phyloP scores from a whole-genome alignment of 2,329 filamentous ascomycete species.

The Paecilomyces dactylethromorphus region DNA sequence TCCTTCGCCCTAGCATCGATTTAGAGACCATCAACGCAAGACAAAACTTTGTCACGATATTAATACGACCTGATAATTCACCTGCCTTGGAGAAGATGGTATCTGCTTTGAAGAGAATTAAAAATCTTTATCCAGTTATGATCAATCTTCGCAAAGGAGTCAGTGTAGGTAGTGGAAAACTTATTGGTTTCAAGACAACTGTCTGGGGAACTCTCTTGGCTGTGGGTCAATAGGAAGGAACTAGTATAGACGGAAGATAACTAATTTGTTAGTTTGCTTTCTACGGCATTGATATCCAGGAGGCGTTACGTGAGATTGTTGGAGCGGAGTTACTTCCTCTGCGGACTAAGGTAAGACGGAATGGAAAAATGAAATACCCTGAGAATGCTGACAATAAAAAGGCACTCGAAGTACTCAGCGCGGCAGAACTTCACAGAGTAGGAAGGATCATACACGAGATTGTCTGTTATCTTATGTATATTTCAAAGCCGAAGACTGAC shows the following conservation, averaged over 20 bases:
- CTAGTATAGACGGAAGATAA: slow-evolving; percentile 1
- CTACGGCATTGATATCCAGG: slow-evolving; percentile 62
- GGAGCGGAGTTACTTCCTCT: slow-evolving; percentile 50
- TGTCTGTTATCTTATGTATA: slow-evolving; percentile 22
- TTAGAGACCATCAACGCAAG: slow-evolving; percentile 62
- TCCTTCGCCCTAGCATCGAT: slow-evolving; percentile 71
- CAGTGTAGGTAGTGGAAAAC: slow-evolving; percentile 46
- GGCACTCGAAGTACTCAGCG: slow-evolving; percentile 56
- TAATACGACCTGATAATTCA: slow-evolving; percentile 63
- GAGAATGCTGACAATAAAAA: slow-evolving; percentile 20
- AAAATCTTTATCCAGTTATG: slow-evolving; percentile 66
- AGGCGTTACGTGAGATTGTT: slow-evolving; percentile 53
- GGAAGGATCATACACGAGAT: slow-evolving; percentile 66
- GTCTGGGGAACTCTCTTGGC: slow-evolving; percentile 66
- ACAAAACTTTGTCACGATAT: slow-evolving; percentile 60
- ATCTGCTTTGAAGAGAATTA: slow-evolving; percentile 61
- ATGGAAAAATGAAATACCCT: not conserved
- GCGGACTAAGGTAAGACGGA: slow-evolving; percentile 43
- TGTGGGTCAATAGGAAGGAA: slow-evolving; percentile 26
- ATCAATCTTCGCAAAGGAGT: slow-evolving; percentile 70
- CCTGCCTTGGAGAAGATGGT: slow-evolving; percentile 50
- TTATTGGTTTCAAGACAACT: slow-evolving; percentile 54
- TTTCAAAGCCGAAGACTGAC: slow-evolving; percentile 7
- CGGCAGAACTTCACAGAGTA: slow-evolving; percentile 54
- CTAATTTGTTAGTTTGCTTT: slow-evolving; percentile 56